These are phyloP conservation scores for Sequoia sempervirens DNA, from an alignment of 75 land plant genomes.

Conservation along the genomic window DNA sequence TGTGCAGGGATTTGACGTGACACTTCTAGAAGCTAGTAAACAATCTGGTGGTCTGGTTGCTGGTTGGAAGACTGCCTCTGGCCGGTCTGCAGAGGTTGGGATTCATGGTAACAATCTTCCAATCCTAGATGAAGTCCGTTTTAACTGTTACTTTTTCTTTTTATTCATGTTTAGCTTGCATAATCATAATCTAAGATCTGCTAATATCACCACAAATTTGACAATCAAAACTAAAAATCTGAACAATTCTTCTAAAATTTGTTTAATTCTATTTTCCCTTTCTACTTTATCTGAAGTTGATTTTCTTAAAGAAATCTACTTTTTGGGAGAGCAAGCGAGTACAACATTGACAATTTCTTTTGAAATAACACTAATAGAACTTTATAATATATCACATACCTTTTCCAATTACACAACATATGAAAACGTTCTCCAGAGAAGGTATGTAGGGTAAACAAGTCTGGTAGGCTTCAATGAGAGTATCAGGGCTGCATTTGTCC, in stretches of 20 bases:
- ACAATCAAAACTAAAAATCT: not conserved
- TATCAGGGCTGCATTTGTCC: not conserved
- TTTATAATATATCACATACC: not conserved
- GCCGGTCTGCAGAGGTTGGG: conserved; percentile 64
- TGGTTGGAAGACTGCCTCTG: conserved; percentile 46
- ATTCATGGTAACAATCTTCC: conserved; percentile 46
- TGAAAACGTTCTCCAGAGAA: no score
- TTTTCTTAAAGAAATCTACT: no score
- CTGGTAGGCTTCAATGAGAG: not conserved
- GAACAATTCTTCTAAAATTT: not conserved
- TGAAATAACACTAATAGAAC: not conserved
- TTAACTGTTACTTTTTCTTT: not conserved
- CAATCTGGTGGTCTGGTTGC: conserved; percentile 55
- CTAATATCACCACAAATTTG: not conserved
- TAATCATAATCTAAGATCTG: not conserved
- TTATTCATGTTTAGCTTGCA: not conserved
- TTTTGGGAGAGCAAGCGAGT: not conserved
- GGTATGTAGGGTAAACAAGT: not conserved
- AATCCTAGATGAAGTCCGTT: not conserved
- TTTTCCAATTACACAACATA: not conserved
- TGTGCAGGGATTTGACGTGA: conserved; percentile 79
- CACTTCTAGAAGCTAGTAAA: conserved; percentile 57
- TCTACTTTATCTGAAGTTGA: not conserved
- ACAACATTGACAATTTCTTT: not conserved
- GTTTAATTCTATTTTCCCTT: not conserved